Base-by-base conservation (phyloP, 331 rosid genomes). In the Quercus phellos region DNA sequence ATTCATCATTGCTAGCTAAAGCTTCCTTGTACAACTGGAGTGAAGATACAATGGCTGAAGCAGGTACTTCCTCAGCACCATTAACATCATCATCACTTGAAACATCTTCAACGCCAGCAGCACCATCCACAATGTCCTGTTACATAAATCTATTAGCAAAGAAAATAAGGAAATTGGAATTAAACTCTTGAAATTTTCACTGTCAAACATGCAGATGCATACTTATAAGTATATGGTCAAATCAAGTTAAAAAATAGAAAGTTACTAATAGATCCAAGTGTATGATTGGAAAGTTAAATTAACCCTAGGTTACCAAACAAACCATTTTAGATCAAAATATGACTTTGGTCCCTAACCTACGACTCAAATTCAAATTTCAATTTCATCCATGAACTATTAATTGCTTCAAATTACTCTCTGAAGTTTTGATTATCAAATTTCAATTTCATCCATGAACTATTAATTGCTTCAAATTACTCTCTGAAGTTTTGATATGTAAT, bases 1-100 rank as follows among this genome's bases (percentile, higher is more conserved):
- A 83, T 84, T 86, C 92, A 72, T 94, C 90, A 10, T 88, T 85
- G 85, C 75, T 84, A 72, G 86, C 90, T 76, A 94, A 51, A 77
- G 98, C 97, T 84, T 92, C 92, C 87, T 82, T 89, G 79, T 88
- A 94, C 66, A 81, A 88, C 76, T 88, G 90, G 54, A 94, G 85
- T 58, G 90, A 82, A 8, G 78, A 60, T 76, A 68, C 13, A 46
- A 92, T 54, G 38, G 92, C 83, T 76, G 93, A 92, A 78, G 79
- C 77, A 66, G 91, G 80, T 29, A 51, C 46, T 76, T 90, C 93
- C 58, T 84, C 90, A 38, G 82, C 64, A 74, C 85, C 89, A 19
- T 58, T 78, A 50, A 75, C 84, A 66, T 79, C 87, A 66, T 77
- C 85, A 30, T 89, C 90, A 74, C 60, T 83, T 24, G 86, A 55